Conservation (phyloP, 768 basidiomycete species). For the Gelatoporia subvermispora region DNA sequence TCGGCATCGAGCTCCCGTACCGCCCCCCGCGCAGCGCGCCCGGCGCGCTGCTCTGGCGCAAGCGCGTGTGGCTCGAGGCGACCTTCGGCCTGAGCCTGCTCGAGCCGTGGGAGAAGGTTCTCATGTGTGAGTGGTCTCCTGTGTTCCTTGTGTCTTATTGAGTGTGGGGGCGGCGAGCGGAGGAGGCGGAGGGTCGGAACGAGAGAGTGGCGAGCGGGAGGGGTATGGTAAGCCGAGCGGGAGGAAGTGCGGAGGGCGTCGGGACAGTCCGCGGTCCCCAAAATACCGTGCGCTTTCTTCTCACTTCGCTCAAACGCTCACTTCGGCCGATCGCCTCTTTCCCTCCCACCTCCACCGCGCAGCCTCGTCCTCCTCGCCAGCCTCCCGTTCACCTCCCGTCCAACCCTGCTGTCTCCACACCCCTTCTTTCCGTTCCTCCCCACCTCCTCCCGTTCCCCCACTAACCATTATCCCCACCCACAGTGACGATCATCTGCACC, state of each 20-base stretch:
- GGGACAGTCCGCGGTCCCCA: background rate
- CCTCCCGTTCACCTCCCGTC: too few relatives aligned
- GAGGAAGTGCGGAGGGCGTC: background rate
- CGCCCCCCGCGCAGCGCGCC: conserved; percentile 19
- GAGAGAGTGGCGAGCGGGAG: too few relatives aligned
- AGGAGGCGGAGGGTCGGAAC: background rate
- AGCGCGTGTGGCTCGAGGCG: conserved; percentile 51
- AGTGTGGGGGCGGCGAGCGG: background rate
- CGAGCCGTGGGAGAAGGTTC: conserved; percentile 65
- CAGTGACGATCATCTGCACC: conserved; percentile 38
- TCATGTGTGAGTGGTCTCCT: conserved; percentile 43
- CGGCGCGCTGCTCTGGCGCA: conserved; percentile 40
- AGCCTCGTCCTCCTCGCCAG: too few relatives aligned
- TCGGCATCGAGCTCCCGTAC: conserved; percentile 24
- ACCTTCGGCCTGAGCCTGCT: conserved; percentile 57
- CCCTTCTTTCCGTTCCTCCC: too few relatives aligned
- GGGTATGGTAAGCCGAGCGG: too few relatives aligned
- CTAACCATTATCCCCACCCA: too few relatives aligned
- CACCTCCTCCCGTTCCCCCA: too few relatives aligned
- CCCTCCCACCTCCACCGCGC: too few relatives aligned
- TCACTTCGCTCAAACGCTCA: too few relatives aligned
- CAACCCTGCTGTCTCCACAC: too few relatives aligned
- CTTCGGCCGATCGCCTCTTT: too few relatives aligned
- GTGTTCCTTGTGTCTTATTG: background rate
- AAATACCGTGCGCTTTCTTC: too few relatives aligned